Base-by-base conservation (phyloP, 1,284 basidiomycete species). In the Veloporphyrellus conicus region DNA sequence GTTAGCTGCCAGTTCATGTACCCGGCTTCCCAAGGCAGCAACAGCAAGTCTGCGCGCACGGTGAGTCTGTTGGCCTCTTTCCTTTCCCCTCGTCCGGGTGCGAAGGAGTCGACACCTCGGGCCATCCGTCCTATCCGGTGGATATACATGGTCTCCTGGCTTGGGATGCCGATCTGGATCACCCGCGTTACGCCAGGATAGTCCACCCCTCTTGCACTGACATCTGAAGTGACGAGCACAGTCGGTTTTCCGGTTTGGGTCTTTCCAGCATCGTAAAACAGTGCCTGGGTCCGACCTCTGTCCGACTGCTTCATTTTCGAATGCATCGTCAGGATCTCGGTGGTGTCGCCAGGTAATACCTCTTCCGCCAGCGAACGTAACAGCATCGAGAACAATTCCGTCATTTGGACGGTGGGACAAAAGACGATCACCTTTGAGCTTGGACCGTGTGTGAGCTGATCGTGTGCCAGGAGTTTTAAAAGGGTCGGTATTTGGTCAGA, bases 71-170 rank as follows among this genome's bases (percentile, higher is more conserved):
- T 29, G 3, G n/a, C 22, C 9, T 41, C 35, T 10, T 31, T 34
- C 3, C n/a, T n/a, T n/a, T n/a, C n/a, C n/a, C 31, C 36, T 18
- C 28, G 40, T 29, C 3, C n/a, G 7, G 43, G 37, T 1, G 90
- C 90, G n/a, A 68, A 59, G 20, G 70, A 67, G 32, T 77, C 76
- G 10, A 76, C 75, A 2, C 84, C 89, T 59, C 94, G 84, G 18
- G 93, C 93, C 0, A 95, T 96, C 51, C 93, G 79, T 2, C 93
- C 93, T 40, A 98, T 84, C 53, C 95, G 87, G 63, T 97, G 93
- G 43, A 95, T 76, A 67, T 99, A 99, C 59, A 88, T 81, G 39
- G 93, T 87, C 10, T 78, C 66, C 6, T 68, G 75, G 7, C 71
- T 65, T 1, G 95, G 93, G 5, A 90, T 73, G 49, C 95, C 92